Conservation (phyloP, 1,139 yeast genomes). For the Geotrichum histeridarum region DNA sequence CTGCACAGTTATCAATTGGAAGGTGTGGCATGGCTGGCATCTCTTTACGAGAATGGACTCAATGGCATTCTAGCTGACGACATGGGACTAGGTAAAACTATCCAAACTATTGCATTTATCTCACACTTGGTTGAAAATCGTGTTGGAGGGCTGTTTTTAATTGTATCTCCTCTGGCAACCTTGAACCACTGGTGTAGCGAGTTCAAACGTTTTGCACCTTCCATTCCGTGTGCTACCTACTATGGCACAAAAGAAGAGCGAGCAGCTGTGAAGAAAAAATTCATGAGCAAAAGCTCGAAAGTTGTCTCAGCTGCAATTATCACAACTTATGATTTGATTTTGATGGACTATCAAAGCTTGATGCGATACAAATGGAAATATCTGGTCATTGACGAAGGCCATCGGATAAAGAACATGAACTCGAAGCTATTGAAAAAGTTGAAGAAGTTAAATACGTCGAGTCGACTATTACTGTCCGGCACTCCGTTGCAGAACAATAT, state of each 20-base stretch:
- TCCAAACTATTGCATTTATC: constrained; percentile 68
- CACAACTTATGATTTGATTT: constrained; percentile 90
- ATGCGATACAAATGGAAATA: constrained; percentile 90
- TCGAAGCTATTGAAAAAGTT: constrained; percentile 96
- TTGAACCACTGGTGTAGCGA: constrained; percentile 99
- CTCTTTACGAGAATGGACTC: constrained; percentile 85
- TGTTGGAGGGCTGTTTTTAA: constrained; percentile 97
- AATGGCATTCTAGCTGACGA: constrained; percentile 89
- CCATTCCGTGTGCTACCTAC: constrained; percentile 88
- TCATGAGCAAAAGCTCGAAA: constrained; percentile 97
- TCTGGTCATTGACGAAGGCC: constrained; percentile 97
- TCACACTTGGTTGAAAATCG: constrained; percentile 92
- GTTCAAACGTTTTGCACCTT: constrained; percentile 96
- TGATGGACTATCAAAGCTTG: constrained; percentile 91
- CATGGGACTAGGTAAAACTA: constrained; percentile 92
- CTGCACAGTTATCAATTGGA: constrained; percentile 82
- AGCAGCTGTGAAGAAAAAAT: constrained; percentile 87
- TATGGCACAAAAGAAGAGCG: constrained; percentile 97
- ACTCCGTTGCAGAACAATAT: constrained; percentile 90
- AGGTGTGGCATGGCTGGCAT: constrained; percentile 77
- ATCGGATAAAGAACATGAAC: constrained; percentile 89
- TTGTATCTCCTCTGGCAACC: constrained; percentile 95
- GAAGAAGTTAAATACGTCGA: constrained; percentile 83
- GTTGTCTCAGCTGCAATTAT: constrained; percentile 96
- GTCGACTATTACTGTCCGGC: constrained; percentile 85